Conservation (phyloP, 2,329 filamentous ascomycete genomes). For the Calonectria naviculata region DNA sequence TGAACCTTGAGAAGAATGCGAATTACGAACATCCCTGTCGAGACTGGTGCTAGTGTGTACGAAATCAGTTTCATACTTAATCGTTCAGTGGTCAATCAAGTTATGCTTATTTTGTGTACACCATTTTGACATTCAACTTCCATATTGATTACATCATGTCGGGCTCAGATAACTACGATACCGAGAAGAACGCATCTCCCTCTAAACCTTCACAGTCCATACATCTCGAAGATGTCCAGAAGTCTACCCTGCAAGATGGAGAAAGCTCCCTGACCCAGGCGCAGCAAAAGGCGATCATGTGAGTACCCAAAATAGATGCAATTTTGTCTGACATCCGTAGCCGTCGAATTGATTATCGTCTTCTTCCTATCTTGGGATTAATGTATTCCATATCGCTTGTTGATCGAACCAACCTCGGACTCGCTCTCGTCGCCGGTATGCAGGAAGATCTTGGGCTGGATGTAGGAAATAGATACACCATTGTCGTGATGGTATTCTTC, state of each 20-base stretch:
- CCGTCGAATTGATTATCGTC: neutral
- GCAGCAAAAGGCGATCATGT: neutral
- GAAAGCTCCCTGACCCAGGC: neutral
- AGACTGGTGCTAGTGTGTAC: neutral
- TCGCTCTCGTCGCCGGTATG: neutral
- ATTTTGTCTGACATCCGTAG: neutral
- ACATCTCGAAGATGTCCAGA: neutral
- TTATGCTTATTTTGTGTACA: neutral
- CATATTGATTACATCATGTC: neutral
- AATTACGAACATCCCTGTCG: neutral
- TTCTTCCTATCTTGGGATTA: neutral
- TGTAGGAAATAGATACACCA: neutral
- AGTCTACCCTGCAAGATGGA: neutral
- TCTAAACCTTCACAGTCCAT: neutral
- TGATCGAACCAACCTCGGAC: neutral
- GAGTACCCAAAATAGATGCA: neutral
- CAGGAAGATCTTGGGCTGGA: neutral
- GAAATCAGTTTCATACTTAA: neutral
- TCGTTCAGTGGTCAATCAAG: neutral
- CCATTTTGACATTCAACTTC: neutral
- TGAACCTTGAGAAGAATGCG: neutral
- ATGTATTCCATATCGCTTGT: constrained; percentile 1
- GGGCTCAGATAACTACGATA: neutral
- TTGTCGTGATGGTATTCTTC: neutral
- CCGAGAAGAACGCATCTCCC: neutral